Evolutionary conservation across 331 rosid species (phyloP), one percentile per base, ranked within the genome.

Genomic region (Cydonia oblonga): DNA sequence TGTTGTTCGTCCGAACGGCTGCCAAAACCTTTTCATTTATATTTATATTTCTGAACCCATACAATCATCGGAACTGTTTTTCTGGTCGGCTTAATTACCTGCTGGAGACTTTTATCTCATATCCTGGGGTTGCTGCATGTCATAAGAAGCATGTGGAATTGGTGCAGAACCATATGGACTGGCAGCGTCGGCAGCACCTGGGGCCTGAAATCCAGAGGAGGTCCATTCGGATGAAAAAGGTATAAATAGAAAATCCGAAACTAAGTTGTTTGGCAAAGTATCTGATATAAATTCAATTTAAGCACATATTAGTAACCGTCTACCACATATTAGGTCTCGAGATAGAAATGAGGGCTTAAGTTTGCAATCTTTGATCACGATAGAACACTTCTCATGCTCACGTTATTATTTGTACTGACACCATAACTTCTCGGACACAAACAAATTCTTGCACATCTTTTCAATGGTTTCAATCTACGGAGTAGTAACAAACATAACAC

Each of bases 161-260:
- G 81, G 82, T 26, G 83, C 81, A 49, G 84, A 72, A 12, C 71
- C 82, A 71, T 78, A 76, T 15, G 79, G 90, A 66, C 85, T 75
- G 59, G 51, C 83, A 40, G 73, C 79, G 49, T 84, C 89, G 73
- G 65, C 83, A 54, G 75, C 86, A 8, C 70, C 77, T 56, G 75
- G 86, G 22, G 78, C 83, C 91, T 86, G 88, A 80, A 83, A 69
- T 72, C n/a, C 53, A 78, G 29, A 30, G 57, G 69, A 18, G 35
- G 64, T 5, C 25, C 42, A 62, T 62, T 28, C 25, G 42, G 22
- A 62, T 9, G 66, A 29, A 29, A 61, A 61, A 2, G 6, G 38
- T 61, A 3, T 7, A 7, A 29, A 7, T 42, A 13, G 49, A 12
- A 40, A 42, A 42, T 42, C 16, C 5, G 49, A 13, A 42, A 13